phyloP scores from a whole-genome alignment of 306 rosid genomes.

The Malus fusca region DNA sequence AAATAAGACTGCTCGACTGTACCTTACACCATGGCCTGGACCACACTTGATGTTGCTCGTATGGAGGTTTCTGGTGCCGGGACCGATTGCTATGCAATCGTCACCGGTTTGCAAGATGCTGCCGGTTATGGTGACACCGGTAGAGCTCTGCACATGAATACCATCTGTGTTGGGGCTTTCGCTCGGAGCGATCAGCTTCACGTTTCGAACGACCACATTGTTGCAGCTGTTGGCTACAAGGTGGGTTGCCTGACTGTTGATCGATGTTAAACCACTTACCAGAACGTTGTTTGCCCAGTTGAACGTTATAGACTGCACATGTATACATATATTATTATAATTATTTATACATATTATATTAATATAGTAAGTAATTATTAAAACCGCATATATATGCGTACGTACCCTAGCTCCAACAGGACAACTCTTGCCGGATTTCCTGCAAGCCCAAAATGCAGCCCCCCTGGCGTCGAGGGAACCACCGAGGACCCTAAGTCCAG shows the following conservation, averaged over 20 bases:
- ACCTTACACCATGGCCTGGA: conserved; percentile 77
- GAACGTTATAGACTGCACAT: conserved; percentile 48
- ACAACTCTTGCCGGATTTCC: conserved; percentile 34
- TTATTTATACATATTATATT: too few species aligned
- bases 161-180: conserved; percentile 67
- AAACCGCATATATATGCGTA: neutral
- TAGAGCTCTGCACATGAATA: conserved; percentile 51
- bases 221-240: conserved; percentile 52
- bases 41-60: conserved; percentile 52
- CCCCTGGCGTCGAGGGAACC: conserved; percentile 52
- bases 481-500: conserved; percentile 26
- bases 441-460: conserved; percentile 47
- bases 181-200: conserved; percentile 36
- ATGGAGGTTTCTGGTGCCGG: conserved; percentile 42
- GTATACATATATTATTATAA: neutral
- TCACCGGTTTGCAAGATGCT: conserved; percentile 47
- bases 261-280: conserved; percentile 50
- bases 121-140: conserved; percentile 38
- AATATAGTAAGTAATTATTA: too few species aligned
- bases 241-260: conserved; percentile 51
- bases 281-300: conserved; percentile 42
- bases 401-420: conserved; percentile 57
- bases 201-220: conserved; percentile 35
- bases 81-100: conserved; percentile 63
- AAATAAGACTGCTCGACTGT: neutral